These are phyloP conservation scores for Pilatotrama ljubarskyi DNA, from an alignment of 768 basidiomycete genomes.

Conservation along the genomic window DNA sequence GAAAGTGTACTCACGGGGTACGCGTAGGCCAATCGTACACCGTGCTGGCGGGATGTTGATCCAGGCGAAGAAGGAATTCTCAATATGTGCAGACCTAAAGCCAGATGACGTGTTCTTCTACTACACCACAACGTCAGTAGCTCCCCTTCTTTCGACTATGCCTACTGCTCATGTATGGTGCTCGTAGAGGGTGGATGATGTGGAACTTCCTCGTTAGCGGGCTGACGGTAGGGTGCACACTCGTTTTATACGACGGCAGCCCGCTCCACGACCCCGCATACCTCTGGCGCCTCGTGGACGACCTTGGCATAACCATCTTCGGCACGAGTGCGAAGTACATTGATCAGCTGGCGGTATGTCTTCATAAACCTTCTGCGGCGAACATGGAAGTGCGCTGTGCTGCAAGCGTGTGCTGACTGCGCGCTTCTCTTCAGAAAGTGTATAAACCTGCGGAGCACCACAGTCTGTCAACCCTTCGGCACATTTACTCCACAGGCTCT, in stretches of 20 bases:
- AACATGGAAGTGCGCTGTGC: neutral
- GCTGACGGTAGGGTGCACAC: slow-evolving; percentile 63
- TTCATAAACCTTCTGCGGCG: neutral
- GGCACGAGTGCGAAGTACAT: slow-evolving; percentile 86
- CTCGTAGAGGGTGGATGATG: slow-evolving; percentile 83
- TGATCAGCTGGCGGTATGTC: slow-evolving; percentile 68
- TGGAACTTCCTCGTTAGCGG: slow-evolving; percentile 80
- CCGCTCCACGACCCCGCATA: slow-evolving; percentile 65
- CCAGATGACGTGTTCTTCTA: slow-evolving; percentile 77
- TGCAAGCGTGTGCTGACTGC: slow-evolving; percentile 13
- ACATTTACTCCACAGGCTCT: slow-evolving; percentile 81
- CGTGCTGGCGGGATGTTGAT: slow-evolving; percentile 78
- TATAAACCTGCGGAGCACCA: slow-evolving; percentile 71
- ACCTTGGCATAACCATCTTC: slow-evolving; percentile 72
- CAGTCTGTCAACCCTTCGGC: slow-evolving; percentile 54
- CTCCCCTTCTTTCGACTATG: slow-evolving; percentile 1
- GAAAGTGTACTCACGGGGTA: slow-evolving; percentile 3
- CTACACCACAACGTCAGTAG: slow-evolving; percentile 74
- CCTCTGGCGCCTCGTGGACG: slow-evolving; percentile 70
- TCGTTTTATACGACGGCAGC: slow-evolving; percentile 81
- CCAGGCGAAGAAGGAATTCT: slow-evolving; percentile 70
- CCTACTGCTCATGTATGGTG: slow-evolving; percentile 2
- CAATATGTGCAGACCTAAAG: slow-evolving; percentile 64
- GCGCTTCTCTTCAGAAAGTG: slow-evolving; percentile 47
- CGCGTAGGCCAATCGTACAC: slow-evolving; percentile 70